Percentiles rank a stretch among this genome's conserved stretches.
phyloP scores from a whole-genome alignment of 1,284 basidiomycete genomes.

The Moniliella sp. region DNA sequence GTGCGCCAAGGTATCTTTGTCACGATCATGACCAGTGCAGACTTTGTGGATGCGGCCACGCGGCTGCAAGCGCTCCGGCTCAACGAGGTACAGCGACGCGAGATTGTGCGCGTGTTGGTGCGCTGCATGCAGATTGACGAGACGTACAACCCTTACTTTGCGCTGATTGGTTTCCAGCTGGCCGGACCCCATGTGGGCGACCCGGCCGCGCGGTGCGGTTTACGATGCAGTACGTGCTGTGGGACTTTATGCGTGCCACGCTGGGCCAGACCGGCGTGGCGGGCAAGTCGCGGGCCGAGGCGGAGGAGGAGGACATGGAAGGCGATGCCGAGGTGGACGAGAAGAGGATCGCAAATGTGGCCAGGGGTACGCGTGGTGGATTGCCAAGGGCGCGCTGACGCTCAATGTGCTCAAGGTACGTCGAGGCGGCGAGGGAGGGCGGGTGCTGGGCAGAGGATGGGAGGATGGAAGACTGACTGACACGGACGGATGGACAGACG shows the following conservation, averaged over 20 bases:
- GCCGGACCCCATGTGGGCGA: too few species aligned
- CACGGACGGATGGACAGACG: too few species aligned
- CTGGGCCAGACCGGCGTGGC: slow-evolving; percentile 65
- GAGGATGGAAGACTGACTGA: too few species aligned
- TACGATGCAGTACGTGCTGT: slow-evolving; percentile 81
- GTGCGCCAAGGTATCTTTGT: slow-evolving; percentile 73
- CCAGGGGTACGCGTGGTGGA: slow-evolving; percentile 62
- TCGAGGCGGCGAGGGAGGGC: too few species aligned
- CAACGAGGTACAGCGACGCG: slow-evolving; percentile 73
- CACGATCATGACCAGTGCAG: slow-evolving; percentile 58
- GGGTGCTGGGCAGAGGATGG: too few species aligned
- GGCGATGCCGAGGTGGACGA: slow-evolving; percentile 4
- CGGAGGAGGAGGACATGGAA: slow-evolving; percentile 39
- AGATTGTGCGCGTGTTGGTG: slow-evolving; percentile 70
- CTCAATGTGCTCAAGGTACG: slow-evolving; percentile 61
- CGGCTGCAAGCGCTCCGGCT: slow-evolving; percentile 59
- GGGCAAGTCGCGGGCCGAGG: slow-evolving; percentile 43
- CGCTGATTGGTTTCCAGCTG: slow-evolving; percentile 46
- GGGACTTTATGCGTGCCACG: slow-evolving; percentile 88
- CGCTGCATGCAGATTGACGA: slow-evolving; percentile 79
- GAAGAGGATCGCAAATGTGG: slow-evolving; percentile 46
- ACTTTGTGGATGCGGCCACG: slow-evolving; percentile 80
- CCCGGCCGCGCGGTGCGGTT: slow-evolving; percentile 45
- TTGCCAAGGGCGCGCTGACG: slow-evolving; percentile 51
- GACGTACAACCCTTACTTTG: slow-evolving; percentile 84